These are phyloP conservation scores for Lasiodiplodia sp. DNA, from an alignment of 2,329 filamentous ascomycete genomes.

Conservation along the genomic window DNA sequence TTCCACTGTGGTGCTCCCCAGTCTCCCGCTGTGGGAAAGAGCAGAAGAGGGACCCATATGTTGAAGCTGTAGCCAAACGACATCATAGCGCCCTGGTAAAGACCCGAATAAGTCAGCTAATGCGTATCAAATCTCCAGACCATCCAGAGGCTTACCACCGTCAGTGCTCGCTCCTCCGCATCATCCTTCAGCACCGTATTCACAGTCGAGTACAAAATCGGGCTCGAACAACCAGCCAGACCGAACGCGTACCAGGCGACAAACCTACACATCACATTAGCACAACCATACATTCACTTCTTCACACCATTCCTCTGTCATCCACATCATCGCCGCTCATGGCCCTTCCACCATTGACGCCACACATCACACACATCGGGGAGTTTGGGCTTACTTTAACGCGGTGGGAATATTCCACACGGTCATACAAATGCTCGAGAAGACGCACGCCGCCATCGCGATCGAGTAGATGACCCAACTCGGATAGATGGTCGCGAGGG, in stretches of 20 bases:
- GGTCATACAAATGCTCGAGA: conserved; percentile 57
- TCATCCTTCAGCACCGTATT: conserved; percentile 53
- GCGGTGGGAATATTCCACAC: conserved; percentile 59
- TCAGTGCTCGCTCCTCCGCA: conserved; percentile 51
- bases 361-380: background rate
- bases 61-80: conserved; percentile 56
- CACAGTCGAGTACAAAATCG: conserved; percentile 54
- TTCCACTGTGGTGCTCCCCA: conserved; percentile 57
- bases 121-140: too few species aligned
- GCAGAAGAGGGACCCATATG: conserved; percentile 55
- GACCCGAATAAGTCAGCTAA: conserved; percentile 1
- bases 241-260: conserved; percentile 55
- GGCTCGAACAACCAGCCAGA: conserved; percentile 48
- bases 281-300: background rate
- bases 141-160: conserved; percentile 38
- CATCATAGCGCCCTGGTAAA: conserved; percentile 55
- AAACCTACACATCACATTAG: conserved; percentile 39
- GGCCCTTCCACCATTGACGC: background rate
- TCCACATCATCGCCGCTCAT: background rate
- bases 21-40: conserved; percentile 53
- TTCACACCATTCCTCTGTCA: background rate
- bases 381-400: conserved; percentile 49
- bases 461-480: conserved; percentile 58
- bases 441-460: conserved; percentile 50
- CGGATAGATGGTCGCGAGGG: conserved; percentile 60